phyloP scores from a whole-genome alignment of 148 eudicot species.

The Arctostaphylos glauca region DNA sequence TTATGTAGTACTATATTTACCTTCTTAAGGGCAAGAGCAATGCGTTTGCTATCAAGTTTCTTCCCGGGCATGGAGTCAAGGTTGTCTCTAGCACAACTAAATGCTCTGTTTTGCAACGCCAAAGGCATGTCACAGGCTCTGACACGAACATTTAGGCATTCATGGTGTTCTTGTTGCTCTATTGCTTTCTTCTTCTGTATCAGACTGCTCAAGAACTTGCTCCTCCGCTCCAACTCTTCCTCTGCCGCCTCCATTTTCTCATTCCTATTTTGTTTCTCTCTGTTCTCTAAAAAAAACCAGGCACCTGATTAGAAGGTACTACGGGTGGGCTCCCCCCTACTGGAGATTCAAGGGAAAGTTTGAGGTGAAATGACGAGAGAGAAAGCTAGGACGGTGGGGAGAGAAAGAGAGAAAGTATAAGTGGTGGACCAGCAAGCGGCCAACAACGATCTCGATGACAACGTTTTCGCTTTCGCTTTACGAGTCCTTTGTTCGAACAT shows the following conservation, averaged over 20 bases:
- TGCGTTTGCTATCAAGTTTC: constrained; percentile 29
- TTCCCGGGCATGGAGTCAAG: constrained; percentile 25
- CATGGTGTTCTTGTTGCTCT: constrained; percentile 19
- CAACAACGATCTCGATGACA: constrained; percentile 17
- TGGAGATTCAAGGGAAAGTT: not conserved
- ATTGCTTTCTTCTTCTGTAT: constrained; percentile 29
- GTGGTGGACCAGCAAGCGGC: not conserved
- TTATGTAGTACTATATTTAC: not conserved
- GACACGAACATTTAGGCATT: constrained; percentile 21
- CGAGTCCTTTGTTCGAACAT: not conserved
- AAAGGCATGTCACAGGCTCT: constrained; percentile 31
- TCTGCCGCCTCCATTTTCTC: constrained; percentile 31
- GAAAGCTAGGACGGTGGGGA: not conserved
- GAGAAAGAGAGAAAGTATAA: not conserved
- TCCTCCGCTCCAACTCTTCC: constrained; percentile 32
- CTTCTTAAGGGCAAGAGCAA: constrained; percentile 34
- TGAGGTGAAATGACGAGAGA: not conserved
- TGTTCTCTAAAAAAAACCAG: not conserved
- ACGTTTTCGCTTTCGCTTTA: constrained; percentile 3
- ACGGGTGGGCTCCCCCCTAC: not conserved
- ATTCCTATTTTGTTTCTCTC: constrained; percentile 20
- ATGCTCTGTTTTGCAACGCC: constrained; percentile 29
- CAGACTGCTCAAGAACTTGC: constrained; percentile 31
- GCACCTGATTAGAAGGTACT: not conserved
- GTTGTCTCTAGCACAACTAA: constrained; percentile 26